A percentile compares a stretch with the other conserved stretches of the same genome.
These are phyloP conservation scores for Collybia sordida DNA, from an alignment of 768 basidiomycete species.

Conservation along the genomic window DNA sequence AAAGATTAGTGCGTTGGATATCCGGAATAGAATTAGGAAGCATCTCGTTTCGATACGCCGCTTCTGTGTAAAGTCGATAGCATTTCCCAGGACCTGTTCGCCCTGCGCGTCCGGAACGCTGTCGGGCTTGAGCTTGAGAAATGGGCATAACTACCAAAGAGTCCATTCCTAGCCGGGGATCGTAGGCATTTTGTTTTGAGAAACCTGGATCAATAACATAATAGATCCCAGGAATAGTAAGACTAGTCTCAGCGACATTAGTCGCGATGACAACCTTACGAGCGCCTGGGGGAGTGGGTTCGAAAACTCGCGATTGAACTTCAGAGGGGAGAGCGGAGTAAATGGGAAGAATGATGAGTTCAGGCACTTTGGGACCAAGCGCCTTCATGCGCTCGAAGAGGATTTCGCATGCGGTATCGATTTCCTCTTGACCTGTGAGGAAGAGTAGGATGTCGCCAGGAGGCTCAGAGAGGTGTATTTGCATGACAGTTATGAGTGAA, in stretches of 20 bases:
- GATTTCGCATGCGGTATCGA: conserved; percentile 96
- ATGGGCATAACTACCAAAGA: conserved; percentile 98
- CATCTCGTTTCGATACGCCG: conserved; percentile 99
- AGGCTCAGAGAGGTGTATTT: conserved; percentile 98
- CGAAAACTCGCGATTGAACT: conserved; percentile 97
- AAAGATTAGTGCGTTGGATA: conserved; percentile 93
- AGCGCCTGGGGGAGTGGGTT: conserved; percentile 96
- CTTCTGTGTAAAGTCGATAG: conserved; percentile 97
- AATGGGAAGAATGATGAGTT: conserved; percentile 94
- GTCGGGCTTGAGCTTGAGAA: conserved; percentile 96
- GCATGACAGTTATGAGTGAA: conserved; percentile 98
- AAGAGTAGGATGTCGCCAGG: conserved; percentile 96
- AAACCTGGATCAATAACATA: conserved; percentile 99
- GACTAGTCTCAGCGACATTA: conserved; percentile 97
- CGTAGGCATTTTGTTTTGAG: conserved; percentile 98
- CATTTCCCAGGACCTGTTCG: conserved; percentile 98
- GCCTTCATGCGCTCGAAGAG: conserved; percentile 99
- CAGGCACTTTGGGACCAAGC: conserved; percentile 96
- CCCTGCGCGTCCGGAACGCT: conserved; percentile 94
- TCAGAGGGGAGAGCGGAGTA: conserved; percentile 98
- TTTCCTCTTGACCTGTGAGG: conserved; percentile 98
- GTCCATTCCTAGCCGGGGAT: conserved; percentile 97
- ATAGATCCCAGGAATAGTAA: conserved; percentile 98
- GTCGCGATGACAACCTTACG: conserved; percentile 99
- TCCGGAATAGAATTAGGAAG: conserved; percentile 96